Evolutionary conservation across 1,139 yeast genomes (phyloP).

Genomic region (Komagataea norvegica): DNA sequence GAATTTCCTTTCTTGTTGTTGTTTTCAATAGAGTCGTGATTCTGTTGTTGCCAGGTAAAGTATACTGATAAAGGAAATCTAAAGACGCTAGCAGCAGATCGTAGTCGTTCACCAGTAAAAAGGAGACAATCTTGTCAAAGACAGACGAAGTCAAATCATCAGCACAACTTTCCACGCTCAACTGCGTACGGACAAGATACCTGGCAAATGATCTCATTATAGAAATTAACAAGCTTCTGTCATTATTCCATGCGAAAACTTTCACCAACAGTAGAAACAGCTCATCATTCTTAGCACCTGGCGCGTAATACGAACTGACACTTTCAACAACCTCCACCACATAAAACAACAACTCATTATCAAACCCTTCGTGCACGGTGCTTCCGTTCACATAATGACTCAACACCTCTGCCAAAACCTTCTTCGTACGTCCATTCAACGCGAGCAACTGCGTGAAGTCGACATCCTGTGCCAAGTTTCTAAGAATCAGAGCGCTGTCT

Average conservation of each 20-base stretch:
- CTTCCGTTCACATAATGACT: conserved; percentile 5
- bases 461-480: conserved; percentile 81
- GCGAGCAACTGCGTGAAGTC: conserved; percentile 79
- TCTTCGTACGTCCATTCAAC: conserved; percentile 45
- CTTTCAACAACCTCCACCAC: conserved; percentile 80
- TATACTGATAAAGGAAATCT: conserved; percentile 64
- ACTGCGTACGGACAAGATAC: conserved; percentile 41
- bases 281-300: conserved; percentile 60
- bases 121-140: conserved; percentile 42
- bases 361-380: conserved; percentile 27
- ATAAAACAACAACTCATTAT: conserved; percentile 61
- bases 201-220: conserved; percentile 51
- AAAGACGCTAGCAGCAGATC: conserved; percentile 60
- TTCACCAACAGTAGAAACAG: conserved; percentile 48
- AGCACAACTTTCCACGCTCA: conserved; percentile 41
- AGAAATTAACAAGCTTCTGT: conserved; percentile 50
- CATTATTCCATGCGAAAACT: conserved; percentile 45
- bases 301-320: conserved; percentile 75
- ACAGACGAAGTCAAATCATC: conserved; percentile 36
- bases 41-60: conserved; percentile 44
- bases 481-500: conserved; percentile 47
- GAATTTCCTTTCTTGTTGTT: conserved; percentile 41
- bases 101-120: conserved; percentile 45
- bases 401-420: conserved; percentile 27
- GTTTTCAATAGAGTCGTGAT: conserved; percentile 33